Evolutionary conservation across 345 rosid species (phyloP).

Genomic region (Xanthoceras sorbifolium): DNA sequence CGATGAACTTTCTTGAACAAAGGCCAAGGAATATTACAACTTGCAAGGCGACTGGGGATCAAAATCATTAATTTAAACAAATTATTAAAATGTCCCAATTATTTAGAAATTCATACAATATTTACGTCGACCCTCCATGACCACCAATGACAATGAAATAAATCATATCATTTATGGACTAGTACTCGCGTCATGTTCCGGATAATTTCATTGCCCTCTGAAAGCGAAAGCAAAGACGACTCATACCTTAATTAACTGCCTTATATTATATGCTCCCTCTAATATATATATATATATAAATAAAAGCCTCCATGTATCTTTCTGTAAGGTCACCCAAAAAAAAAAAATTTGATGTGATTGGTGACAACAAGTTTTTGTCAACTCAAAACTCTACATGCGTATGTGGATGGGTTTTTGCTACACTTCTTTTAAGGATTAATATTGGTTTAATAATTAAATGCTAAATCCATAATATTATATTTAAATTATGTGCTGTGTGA

Average conservation of each 20-base stretch:
- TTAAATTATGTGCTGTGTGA: no score
- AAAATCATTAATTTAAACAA: not conserved
- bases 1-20: not conserved
- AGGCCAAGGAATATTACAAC: not conserved
- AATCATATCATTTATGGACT: not conserved
- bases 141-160: not conserved
- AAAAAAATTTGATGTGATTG: not conserved
- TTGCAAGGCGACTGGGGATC: not conserved
- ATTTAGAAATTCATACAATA: no score
- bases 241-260: not conserved
- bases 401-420: not conserved
- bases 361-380: not conserved
- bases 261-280: not conserved
- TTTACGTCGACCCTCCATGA: not conserved
- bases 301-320: not conserved
- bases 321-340: not conserved
- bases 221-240: constrained; percentile 28
- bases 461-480: no score
- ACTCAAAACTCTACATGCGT: not conserved
- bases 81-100: no score
- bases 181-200: not conserved
- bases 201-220: constrained; percentile 22
- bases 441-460: no score
- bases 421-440: no score
- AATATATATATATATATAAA: not conserved